These are phyloP conservation scores for Elongisporangium undulatum DNA, from an alignment of 352 stramenopile species.

Conservation along the genomic window DNA sequence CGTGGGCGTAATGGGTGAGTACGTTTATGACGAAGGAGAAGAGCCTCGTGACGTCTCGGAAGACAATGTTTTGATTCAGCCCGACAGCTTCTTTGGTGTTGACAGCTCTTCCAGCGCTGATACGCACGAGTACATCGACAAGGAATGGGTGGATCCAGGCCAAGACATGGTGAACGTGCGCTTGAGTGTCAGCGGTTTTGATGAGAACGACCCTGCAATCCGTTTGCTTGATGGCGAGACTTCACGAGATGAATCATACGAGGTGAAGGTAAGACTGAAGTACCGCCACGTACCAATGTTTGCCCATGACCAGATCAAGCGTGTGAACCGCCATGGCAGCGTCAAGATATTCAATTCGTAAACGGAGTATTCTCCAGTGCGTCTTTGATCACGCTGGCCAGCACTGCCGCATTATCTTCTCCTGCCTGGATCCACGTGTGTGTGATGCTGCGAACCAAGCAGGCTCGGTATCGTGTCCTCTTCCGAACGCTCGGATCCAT, in stretches of 20 bases:
- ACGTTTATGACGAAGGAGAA: background rate
- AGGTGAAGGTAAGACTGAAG: too few relatives aligned
- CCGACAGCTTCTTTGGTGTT: conserved; percentile 65
- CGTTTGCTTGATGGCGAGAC: conserved; percentile 33
- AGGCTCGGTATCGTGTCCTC: conserved; percentile 68
- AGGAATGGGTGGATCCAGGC: conserved; percentile 51
- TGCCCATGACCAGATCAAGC: conserved; percentile 59
- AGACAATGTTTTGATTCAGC: conserved; percentile 5
- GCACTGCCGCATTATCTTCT: conserved; percentile 77
- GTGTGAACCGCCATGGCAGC: conserved; percentile 59
- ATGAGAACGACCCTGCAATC: conserved; percentile 39
- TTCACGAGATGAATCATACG: background rate
- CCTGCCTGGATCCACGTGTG: conserved; percentile 75
- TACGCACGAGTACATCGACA: conserved; percentile 45
- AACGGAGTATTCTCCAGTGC: conserved; percentile 39
- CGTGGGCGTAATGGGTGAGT: conserved; percentile 38
- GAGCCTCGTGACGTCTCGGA: background rate
- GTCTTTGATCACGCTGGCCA: conserved; percentile 66
- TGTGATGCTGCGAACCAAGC: conserved; percentile 65
- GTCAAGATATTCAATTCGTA: conserved; percentile 47
- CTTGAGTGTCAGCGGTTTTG: conserved; percentile 72
- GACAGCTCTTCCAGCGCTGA: conserved; percentile 28
- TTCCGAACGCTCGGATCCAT: conserved; percentile 62
- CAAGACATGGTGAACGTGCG: conserved; percentile 27
- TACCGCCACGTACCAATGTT: conserved; percentile 6